phyloP scores from a whole-genome alignment of 2,329 filamentous ascomycete species.

The Nigrograna mackinnonii region DNA sequence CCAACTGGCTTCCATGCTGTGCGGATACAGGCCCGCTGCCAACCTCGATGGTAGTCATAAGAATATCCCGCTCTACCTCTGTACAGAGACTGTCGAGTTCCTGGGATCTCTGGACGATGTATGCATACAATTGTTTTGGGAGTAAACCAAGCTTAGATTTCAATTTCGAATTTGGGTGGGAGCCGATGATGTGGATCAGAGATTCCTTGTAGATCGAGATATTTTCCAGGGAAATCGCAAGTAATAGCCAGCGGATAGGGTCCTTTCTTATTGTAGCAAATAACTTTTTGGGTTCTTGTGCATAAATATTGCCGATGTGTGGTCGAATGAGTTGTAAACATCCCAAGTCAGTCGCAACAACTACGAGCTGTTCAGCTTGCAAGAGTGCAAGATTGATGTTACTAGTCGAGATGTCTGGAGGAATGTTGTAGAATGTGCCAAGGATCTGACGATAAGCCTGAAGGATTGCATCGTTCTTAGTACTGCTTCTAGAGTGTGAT shows the following conservation, averaged over 20 bases:
- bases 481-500: no score
- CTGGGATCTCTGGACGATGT: slow-evolving; percentile 17
- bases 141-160: slow-evolving; percentile 11
- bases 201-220: slow-evolving; percentile 38
- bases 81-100: slow-evolving; percentile 15
- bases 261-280: slow-evolving; percentile 33
- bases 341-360: slow-evolving; percentile 24
- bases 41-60: slow-evolving; percentile 21
- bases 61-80: slow-evolving; percentile 25
- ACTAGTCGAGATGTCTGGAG: slow-evolving; percentile 15
- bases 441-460: no score
- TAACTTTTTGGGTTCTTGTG: slow-evolving; percentile 25
- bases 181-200: slow-evolving; percentile 39
- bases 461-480: no score
- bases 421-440: slow-evolving; percentile 25
- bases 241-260: slow-evolving; percentile 33
- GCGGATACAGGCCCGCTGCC: slow-evolving; percentile 3
- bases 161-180: slow-evolving; percentile 26
- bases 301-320: slow-evolving; percentile 23
- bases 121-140: slow-evolving; percentile 6
- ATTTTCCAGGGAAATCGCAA: slow-evolving; percentile 31
- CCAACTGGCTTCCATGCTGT: slow-evolving; percentile 10
- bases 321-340: slow-evolving; percentile 22
- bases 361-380: slow-evolving; percentile 27
- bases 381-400: slow-evolving; percentile 20